Conservation (phyloP, 257 asterid genomes). For the Solanum ossicruentum region DNA sequence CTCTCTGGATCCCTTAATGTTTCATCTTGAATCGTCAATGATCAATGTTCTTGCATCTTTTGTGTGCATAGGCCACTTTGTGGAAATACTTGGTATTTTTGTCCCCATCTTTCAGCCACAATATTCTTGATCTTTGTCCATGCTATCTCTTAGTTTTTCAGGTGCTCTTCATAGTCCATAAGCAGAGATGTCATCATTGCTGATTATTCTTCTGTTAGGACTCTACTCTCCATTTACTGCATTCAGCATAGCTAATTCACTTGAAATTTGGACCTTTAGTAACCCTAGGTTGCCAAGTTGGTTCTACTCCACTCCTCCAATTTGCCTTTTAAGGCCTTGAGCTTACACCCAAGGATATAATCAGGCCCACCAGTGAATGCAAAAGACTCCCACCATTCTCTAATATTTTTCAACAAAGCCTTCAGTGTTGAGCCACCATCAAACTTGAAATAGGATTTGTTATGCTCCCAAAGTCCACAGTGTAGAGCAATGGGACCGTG, state of each 20-base stretch:
- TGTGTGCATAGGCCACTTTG: background rate
- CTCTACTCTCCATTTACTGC: background rate
- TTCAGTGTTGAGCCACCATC: too few species aligned
- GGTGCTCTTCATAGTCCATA: background rate
- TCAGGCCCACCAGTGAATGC: background rate
- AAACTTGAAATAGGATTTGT: too few species aligned
- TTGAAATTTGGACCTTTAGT: background rate
- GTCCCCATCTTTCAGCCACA: background rate
- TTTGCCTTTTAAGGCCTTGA: background rate
- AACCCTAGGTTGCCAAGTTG: background rate
- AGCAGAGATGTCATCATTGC: background rate
- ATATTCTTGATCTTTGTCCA: background rate
- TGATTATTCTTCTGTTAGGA: background rate
- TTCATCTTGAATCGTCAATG: too few species aligned
- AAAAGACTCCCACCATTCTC: background rate
- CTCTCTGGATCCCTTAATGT: too few species aligned
- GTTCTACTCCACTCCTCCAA: background rate
- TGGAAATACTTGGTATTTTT: background rate
- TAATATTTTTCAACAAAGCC: too few species aligned
- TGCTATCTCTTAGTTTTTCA: background rate
- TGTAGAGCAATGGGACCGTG: too few species aligned
- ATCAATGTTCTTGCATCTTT: too few species aligned
- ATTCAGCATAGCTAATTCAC: background rate
- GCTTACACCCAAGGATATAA: background rate
- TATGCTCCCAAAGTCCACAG: too few species aligned